A percentile compares a stretch with the other conserved stretches of the same genome.
phyloP scores from a whole-genome alignment of 2,329 filamentous ascomycete species.

The Arthrobotrys musiformis region DNA sequence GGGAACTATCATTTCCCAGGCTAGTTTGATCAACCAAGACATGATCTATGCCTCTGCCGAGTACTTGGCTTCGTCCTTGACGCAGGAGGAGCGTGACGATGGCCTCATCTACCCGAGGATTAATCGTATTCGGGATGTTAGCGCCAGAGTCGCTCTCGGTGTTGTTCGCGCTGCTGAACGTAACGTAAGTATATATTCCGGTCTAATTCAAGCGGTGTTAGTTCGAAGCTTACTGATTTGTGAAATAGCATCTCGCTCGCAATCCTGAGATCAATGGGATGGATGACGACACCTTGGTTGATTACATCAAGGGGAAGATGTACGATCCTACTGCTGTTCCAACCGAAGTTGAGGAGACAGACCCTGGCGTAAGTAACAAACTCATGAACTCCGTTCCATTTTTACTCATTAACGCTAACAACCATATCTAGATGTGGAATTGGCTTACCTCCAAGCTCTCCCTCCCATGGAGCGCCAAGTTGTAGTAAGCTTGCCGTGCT shows the following conservation, averaged over 20 bases:
- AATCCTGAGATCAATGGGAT: conserved; percentile 59
- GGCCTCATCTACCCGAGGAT: conserved; percentile 92
- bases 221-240: conserved; percentile 2
- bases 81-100: conserved; percentile 80
- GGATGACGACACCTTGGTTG: conserved; percentile 57
- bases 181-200: conserved; percentile 65
- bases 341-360: conserved; percentile 37
- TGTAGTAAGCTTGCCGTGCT: conserved; percentile 37
- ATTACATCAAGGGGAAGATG: conserved; percentile 59
- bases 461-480: conserved; percentile 53
- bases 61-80: conserved; percentile 80
- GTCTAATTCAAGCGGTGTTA: background rate
- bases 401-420: conserved; percentile 1
- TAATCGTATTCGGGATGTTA: conserved; percentile 89
- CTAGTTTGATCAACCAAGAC: conserved; percentile 84
- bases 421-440: conserved; percentile 43
- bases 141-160: conserved; percentile 83
- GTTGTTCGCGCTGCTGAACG: conserved; percentile 92
- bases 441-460: conserved; percentile 55
- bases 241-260: conserved; percentile 57
- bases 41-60: conserved; percentile 97
- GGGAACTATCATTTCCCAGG: conserved; percentile 89
- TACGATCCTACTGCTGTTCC: conserved; percentile 58
- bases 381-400: background rate
- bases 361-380: conserved; percentile 36